Conservation (phyloP, 1,284 basidiomycete species). For the Irpex sp. region DNA sequence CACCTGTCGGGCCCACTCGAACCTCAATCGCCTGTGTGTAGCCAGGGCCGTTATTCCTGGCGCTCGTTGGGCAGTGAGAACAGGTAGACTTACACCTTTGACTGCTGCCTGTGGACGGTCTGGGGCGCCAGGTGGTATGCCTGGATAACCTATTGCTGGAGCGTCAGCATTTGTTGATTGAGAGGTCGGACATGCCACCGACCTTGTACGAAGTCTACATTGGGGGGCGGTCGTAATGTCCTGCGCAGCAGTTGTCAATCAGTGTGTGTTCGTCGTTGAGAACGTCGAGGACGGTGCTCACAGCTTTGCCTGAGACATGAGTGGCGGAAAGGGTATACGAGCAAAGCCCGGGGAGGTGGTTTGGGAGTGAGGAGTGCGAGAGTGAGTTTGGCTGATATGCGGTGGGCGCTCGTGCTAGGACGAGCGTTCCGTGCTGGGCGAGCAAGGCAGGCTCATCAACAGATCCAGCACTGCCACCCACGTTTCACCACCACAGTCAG, state of each 20-base stretch:
- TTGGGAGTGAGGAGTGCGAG: neutral
- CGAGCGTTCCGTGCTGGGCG: neutral
- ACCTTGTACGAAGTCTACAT: slow-evolving; percentile 83
- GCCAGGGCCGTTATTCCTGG: slow-evolving; percentile 2
- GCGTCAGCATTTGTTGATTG: slow-evolving; percentile 10
- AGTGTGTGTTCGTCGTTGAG: slow-evolving; percentile 1
- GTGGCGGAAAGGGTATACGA: slow-evolving; percentile 4
- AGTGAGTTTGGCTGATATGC: neutral
- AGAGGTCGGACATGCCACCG: slow-evolving; percentile 16
- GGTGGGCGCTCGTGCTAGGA: neutral
- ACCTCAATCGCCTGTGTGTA: slow-evolving; percentile 72
- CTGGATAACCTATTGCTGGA: slow-evolving; percentile 62
- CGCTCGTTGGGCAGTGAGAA: slow-evolving; percentile 2
- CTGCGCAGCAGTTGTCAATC: slow-evolving; percentile 30
- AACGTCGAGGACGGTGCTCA: slow-evolving; percentile 23
- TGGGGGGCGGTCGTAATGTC: slow-evolving; percentile 74
- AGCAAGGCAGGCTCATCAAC: neutral
- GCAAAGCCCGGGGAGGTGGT: neutral
- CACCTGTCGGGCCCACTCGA: slow-evolving; percentile 64
- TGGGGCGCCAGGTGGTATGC: slow-evolving; percentile 67
- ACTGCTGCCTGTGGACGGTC: slow-evolving; percentile 76
- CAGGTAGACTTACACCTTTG: slow-evolving; percentile 59
- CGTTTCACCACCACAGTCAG: neutral
- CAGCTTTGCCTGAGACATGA: slow-evolving; percentile 55
- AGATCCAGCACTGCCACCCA: neutral